Base-by-base conservation (phyloP, 2,329 filamentous ascomycete genomes). In the Cytospora schulzeri region DNA sequence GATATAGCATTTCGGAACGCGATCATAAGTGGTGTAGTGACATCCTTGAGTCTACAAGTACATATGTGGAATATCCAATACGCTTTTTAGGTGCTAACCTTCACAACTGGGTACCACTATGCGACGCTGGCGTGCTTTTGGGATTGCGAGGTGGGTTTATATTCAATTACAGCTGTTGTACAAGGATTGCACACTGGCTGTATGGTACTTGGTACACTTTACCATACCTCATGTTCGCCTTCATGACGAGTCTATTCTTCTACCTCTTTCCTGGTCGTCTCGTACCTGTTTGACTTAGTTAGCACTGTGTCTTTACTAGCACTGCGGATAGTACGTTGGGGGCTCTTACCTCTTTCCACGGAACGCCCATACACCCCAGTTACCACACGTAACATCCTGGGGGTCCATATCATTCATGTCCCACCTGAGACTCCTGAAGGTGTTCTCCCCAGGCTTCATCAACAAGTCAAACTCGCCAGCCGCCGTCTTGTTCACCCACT, bases 331-430 rank as follows among this genome's bases (percentile, higher is more conserved):
- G 9, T 33, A 41, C 7, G 54, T 66, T 61, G 65, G 57, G n/a
- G 58, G 45, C 57, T 77, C 86, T 71, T 85, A 97, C 87, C 94
- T 90, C 87, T 99, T 99, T 71, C 95, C 95, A 78, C 95, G 87
- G 81, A 99, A 99, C 17, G 90, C 93, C 92, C 96, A 99, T 2
- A 97, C 82, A 14, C 95, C 95, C 92, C 93, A 99, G 77, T 99
- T 99, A 62, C 95, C 94, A 73, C 92, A 96, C 71, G 90, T 97
- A 68, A 98, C 83, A 76, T 98, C 95, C 74, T 96, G 91, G 8
- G 94, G 93, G 75, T 97, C 95, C 68, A 95, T 80, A 73, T 99
- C 96, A 73, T 99, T 97, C 73, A 99, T 77, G 78, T 99, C 96
- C 96, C 96, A 99, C 72, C 94, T 84, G 75, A 97, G 78, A 79